Evolutionary conservation across 192 early-diverging fungal species (phyloP).

Genomic region (Linnemannia zychae): DNA sequence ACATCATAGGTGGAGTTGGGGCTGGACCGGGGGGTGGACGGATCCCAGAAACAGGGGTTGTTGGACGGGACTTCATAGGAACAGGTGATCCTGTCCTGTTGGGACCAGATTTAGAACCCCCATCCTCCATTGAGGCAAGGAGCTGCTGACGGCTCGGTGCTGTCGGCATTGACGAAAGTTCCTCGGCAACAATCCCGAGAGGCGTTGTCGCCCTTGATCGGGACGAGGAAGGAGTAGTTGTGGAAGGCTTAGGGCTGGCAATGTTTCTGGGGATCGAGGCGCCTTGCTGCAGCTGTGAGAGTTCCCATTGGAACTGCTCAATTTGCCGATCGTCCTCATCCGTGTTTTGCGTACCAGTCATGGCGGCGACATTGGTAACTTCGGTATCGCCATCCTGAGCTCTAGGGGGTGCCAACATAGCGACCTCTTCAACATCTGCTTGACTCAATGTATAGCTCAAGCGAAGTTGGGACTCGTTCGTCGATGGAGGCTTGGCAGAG

Average conservation of each 20-base stretch:
- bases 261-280: not conserved
- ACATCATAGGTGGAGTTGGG: conserved; percentile 12
- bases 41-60: conserved; percentile 26
- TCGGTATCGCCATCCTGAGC: not conserved
- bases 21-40: conserved; percentile 29
- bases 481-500: conserved; percentile 18
- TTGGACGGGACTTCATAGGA: conserved; percentile 18
- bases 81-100: conserved; percentile 12
- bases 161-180: conserved; percentile 19
- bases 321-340: conserved; percentile 26
- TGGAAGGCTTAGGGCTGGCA: not conserved
- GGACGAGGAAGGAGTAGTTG: not conserved
- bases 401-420: not conserved
- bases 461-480: conserved; percentile 30
- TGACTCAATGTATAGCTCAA: conserved; percentile 32
- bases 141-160: conserved; percentile 33
- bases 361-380: not conserved
- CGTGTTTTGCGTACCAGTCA: not conserved
- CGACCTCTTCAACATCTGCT: conserved; percentile 21
- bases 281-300: conserved; percentile 17
- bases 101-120: not conserved
- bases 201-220: conserved; percentile 27
- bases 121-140: conserved; percentile 25
- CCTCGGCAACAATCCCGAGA: conserved; percentile 27
- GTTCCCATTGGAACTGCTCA: conserved; percentile 22